Conservation (phyloP, 2,329 filamentous ascomycete genomes). For the Aureobasidium melanogenum region DNA sequence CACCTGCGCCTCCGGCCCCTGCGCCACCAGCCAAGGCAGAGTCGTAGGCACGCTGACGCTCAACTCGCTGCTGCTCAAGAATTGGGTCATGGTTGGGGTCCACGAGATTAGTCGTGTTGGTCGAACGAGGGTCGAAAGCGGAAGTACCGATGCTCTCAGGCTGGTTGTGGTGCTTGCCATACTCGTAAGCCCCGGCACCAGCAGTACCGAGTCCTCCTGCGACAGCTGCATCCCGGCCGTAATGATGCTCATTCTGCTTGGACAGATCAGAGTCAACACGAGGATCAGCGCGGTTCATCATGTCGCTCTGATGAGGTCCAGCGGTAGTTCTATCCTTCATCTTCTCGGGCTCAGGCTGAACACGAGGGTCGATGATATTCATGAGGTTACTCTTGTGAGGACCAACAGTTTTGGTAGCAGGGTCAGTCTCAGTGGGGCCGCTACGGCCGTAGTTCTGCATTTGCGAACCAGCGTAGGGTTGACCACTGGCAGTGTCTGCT, state of each 20-base stretch:
- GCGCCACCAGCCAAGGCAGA: conserved; percentile 18
- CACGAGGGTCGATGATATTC: conserved; percentile 11
- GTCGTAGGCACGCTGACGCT: conserved; percentile 15
- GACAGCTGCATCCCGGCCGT: conserved; percentile 20
- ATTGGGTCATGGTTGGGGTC: conserved; percentile 16
- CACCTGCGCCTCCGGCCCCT: conserved; percentile 26
- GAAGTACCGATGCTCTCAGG: conserved; percentile 18
- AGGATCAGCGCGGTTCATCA: conserved; percentile 19
- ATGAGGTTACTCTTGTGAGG: conserved; percentile 12
- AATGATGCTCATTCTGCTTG: conserved; percentile 10
- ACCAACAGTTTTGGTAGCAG: conserved; percentile 12
- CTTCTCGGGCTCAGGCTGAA: conserved; percentile 9
- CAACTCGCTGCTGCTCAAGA: background rate
- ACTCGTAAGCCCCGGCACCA: conserved; percentile 26
- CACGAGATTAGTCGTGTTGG: conserved; percentile 18
- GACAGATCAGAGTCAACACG: conserved; percentile 14
- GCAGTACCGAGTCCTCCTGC: conserved; percentile 25
- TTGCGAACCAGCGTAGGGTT: conserved; percentile 17
- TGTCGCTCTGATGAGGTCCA: conserved; percentile 17
- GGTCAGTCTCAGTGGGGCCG: conserved; percentile 8
- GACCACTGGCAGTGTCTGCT: background rate
- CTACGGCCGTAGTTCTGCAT: background rate
- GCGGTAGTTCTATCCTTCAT: conserved; percentile 15
- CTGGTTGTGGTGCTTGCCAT: conserved; percentile 17
- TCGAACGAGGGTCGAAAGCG: conserved; percentile 21